Base-by-base conservation (phyloP, 306 rosid genomes). In the Quercus agrifolia region DNA sequence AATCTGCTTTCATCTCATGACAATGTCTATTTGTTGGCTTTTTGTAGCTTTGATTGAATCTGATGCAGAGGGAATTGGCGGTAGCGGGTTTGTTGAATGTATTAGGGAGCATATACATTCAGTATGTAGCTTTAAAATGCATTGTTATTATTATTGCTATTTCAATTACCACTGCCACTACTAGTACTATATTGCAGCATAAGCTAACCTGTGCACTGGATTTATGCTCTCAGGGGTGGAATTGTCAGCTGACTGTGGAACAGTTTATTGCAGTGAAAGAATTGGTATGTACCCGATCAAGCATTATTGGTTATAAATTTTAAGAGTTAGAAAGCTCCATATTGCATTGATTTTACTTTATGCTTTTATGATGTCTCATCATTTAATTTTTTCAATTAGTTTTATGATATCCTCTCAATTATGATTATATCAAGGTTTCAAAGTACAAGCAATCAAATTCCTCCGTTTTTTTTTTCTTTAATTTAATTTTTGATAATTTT, bases 51-150 rank as follows among this genome's bases (percentile, higher is more conserved):
- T 95, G 83, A 93, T 95, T 82, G 99, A 95, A 87, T 95, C 98
- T 82, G 99, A 95, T 83, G 99, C 99, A 11, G 99, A 95, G 86
- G 99, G 99, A 46, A 95, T 95, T 86, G 99, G 98, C 10, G 98
- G 99, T 33, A 93, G 99, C 80, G 99, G 99, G 63, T 95, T 95
- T 78, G 90, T 95, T 73, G 99, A 95, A 86, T 95, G 99, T 79
- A 95, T 93, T 82, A 89, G 98, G 57, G 99, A 95, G 89, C 99
- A 95, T 79, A 95, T 95, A 80, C 87, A 90, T 89, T 91, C 98
- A 30, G 98, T 94, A 86, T 74, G 97, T 90, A 73, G 75, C 83
- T 80, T 71, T 82, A 75, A 61, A 71, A 74, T 56, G 55, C 78
- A 70, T 56, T 41, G 25, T 49, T 79, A 51, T 38, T 73, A 44